Base-by-base conservation (phyloP, 306 rosid genomes). In the Ormosia emarginata region DNA sequence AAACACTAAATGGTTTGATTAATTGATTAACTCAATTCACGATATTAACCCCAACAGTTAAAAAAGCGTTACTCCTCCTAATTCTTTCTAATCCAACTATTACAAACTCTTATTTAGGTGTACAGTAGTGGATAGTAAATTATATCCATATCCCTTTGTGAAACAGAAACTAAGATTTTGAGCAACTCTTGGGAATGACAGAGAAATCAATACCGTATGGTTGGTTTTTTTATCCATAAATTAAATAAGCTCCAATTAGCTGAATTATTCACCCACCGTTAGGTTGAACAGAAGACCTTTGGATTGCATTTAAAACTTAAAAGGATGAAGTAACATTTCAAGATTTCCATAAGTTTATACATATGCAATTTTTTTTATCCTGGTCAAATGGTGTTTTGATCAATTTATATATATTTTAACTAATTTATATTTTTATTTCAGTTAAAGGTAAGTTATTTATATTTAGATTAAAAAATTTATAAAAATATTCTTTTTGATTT, bases 231-330 rank as follows among this genome's bases (percentile, higher is more conserved):
- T 18, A 6, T 36, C 3, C 33, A 24, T n/a, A 47, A 65, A 61
- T 57, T 47, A 64, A 81, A 30, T 74, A 66, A 64, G 53, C 10
- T 67, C n/a, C 11, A 41, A 75, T 49, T 72, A 77, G 46, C 11
- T 66, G 52, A 74, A 64, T 36, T 52, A 66, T 75, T 56, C 66
- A 65, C 32, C 43, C n/a, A 46, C 13, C 78, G 37, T 37, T 39
- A 34, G 53, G 68, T 63, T 85, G 67, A 72, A 67, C 36, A 7
- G 41, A 81, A 78, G 77, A 73, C 84, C 76, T 79, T 69, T 83
- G 40, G 56, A 44, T 75, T 79, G 53, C 8, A 14, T 68, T 61
- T 56, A 77, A 77, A 46, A 47, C 33, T 8, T 37, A 53, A 69
- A 61, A 61, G 50, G 50, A n/a, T 30, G 46, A 75, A 68, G 76